Base-by-base conservation (phyloP, 2,329 filamentous ascomycete genomes). In the Pseudogymnoascus sp. region DNA sequence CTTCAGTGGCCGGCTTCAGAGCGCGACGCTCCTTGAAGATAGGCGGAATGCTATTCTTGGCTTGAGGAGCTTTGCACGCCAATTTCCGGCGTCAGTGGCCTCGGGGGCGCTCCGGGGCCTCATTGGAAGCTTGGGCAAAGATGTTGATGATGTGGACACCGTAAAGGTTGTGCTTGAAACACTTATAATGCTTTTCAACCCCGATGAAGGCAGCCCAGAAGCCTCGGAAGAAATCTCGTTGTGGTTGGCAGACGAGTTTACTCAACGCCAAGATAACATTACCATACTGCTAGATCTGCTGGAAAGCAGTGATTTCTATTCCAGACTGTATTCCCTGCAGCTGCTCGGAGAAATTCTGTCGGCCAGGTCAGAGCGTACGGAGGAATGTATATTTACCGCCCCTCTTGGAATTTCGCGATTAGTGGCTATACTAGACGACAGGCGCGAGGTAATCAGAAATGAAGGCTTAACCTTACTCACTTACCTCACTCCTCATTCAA, bases 231-330 rank as follows among this genome's bases (percentile, higher is more conserved):
- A 99, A 75, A 95, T 99, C 68, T 89, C 89, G 16, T 79, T 97
- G 28, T 99, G 94, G 92, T 81, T 99, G 63, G 94, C 94, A 60
- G 94, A 99, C 75, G 93, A 97, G 74, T 99, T 99, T 73, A 97
- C 94, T 35, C 92, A 96, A 80, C 87, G 90, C 65, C 92, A 97
- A 83, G 93, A 97, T 76, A 97, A 99, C 74, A 93, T 97, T 64
- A 93, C 90, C 1, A 79, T 94, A 14, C 83, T 99, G 22, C 84
- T 99, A 63, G 89, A 94, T 71, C 89, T 99, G 61, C 82, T 99
- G 66, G 93, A 97, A 67, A 86, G 87, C 12, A 81, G 81, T 66
- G 92, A 97, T 69, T 96, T 96, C 70, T 96, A 95, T 74, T 89
- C 91, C 20, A 87, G 93, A 22, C 82, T 97, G 0, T 97, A 97